A percentile compares a stretch with the other conserved stretches of the same genome.
phyloP scores from a whole-genome alignment of 2,329 filamentous ascomycete genomes.

The Didymella pinodella region DNA sequence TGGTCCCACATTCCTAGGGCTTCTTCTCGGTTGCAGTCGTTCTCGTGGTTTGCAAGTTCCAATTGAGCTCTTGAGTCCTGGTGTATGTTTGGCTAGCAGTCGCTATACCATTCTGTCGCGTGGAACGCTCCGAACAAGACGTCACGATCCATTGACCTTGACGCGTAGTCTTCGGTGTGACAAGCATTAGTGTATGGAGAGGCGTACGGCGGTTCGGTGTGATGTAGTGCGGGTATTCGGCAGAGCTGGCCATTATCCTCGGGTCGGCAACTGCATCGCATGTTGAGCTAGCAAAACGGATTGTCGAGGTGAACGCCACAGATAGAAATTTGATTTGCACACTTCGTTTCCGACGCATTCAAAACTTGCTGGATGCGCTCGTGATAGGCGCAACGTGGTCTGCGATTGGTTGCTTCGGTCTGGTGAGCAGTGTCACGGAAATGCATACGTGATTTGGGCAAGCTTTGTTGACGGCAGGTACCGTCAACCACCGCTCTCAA shows the following conservation, averaged over 20 bases:
- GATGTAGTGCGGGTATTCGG: background rate
- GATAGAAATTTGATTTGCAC: background rate
- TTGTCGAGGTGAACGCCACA: background rate
- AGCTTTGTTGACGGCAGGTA: background rate
- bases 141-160: background rate
- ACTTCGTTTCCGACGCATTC: background rate
- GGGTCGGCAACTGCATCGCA: background rate
- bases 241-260: background rate
- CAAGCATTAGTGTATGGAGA: background rate
- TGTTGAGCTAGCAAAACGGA: background rate
- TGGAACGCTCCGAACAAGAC: background rate
- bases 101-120: background rate
- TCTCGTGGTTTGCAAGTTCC: background rate
- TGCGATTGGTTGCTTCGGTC: background rate
- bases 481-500: background rate
- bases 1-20: too few species aligned
- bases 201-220: background rate
- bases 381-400: background rate
- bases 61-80: background rate
- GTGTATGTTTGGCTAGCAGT: background rate
- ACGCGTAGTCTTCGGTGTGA: background rate
- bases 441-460: background rate
- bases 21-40: too few species aligned
- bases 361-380: background rate
- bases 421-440: background rate